A percentile compares a stretch with the other conserved stretches of the same genome.
Conservation (phyloP, 495 filamentous ascomycete genomes). For the Umbilicaria muhlenbergii region DNA sequence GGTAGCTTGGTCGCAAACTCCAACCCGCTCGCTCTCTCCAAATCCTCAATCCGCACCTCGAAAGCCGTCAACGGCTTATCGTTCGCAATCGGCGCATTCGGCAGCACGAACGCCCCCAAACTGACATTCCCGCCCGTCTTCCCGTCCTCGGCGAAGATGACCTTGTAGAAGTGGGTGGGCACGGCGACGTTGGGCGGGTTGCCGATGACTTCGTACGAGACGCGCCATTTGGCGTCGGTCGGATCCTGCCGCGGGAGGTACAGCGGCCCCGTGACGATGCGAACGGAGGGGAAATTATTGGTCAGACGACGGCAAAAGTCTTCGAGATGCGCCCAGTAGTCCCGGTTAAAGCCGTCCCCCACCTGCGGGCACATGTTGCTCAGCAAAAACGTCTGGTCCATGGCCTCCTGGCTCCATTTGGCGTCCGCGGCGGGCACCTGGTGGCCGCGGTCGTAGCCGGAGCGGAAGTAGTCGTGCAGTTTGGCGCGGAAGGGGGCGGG, state of each 20-base stretch:
- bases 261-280: constrained; percentile 84
- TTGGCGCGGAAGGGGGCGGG: constrained; percentile 79
- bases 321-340: constrained; percentile 98
- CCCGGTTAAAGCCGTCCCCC: constrained; percentile 91
- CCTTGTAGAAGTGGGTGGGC: constrained; percentile 97
- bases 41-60: constrained; percentile 81
- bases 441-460: constrained; percentile 60
- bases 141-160: constrained; percentile 87
- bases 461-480: constrained; percentile 82
- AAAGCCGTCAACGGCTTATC: constrained; percentile 73
- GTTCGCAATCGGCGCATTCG: constrained; percentile 82
- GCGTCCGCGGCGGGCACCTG: constrained; percentile 93
- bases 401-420: constrained; percentile 84
- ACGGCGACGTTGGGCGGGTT: constrained; percentile 88
- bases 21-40: constrained; percentile 82
- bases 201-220: constrained; percentile 93
- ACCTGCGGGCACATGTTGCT: constrained; percentile 98
- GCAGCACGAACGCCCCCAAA: constrained; percentile 85
- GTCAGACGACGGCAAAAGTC: constrained; percentile 85
- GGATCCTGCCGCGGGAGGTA: constrained; percentile 73
- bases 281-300: constrained; percentile 64
- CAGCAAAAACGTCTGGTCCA: constrained; percentile 86
- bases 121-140: constrained; percentile 59
- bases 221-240: constrained; percentile 80
- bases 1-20: constrained; percentile 79